Evolutionary conservation across 371 early-diverging fungal species (phyloP).

Genomic region (Mortierella sp.): DNA sequence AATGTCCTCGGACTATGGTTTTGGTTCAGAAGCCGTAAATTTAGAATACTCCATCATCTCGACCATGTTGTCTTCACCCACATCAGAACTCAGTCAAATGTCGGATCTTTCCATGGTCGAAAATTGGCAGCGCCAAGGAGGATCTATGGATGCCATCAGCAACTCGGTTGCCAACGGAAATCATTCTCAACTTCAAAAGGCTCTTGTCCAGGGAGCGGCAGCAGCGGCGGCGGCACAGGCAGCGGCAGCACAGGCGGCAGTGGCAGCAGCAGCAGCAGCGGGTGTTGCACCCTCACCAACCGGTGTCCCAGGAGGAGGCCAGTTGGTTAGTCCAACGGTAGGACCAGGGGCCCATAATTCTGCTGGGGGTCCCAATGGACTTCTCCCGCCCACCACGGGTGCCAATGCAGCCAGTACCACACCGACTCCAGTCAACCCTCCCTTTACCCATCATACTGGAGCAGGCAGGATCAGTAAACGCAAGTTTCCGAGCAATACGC

Average conservation of each 20-base stretch:
- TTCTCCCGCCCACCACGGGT: background rate
- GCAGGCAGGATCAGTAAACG: conserved; percentile 18
- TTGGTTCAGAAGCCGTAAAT: conserved; percentile 87
- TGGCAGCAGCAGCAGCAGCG: conserved; percentile 17
- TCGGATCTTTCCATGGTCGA: conserved; percentile 49
- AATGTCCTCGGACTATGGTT: conserved; percentile 57
- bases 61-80: conserved; percentile 74
- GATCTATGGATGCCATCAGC: conserved; percentile 44
- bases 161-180: conserved; percentile 34
- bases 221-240: conserved; percentile 19
- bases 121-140: conserved; percentile 40
- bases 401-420: background rate
- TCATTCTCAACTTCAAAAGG: conserved; percentile 38
- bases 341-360: too few species aligned
- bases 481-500: conserved; percentile 49
- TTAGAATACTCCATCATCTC: conserved; percentile 89
- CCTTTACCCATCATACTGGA: background rate
- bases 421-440: background rate
- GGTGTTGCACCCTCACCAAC: conserved; percentile 1
- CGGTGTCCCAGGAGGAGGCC: background rate
- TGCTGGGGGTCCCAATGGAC: background rate
- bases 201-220: conserved; percentile 11
- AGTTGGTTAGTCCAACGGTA: too few species aligned
- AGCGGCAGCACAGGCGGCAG: background rate
- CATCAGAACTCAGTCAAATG: conserved; percentile 42